These are phyloP conservation scores for Mucor indicus DNA, from an alignment of 371 early-diverging fungal genomes.

Conservation along the genomic window DNA sequence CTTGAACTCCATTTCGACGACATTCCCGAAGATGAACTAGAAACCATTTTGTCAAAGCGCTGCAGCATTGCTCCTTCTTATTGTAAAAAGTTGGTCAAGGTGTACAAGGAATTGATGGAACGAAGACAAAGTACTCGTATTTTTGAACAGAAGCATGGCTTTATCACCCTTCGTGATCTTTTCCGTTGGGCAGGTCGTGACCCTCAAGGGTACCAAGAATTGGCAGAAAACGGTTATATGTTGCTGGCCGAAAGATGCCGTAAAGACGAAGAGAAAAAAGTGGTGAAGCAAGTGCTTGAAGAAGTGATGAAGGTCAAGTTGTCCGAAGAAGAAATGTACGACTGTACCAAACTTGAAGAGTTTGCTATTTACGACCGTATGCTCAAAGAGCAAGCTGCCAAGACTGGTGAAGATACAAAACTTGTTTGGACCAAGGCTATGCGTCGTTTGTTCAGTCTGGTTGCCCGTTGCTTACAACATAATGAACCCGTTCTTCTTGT, in stretches of 20 bases:
- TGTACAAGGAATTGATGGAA: constrained; percentile 84
- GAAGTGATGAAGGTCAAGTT: constrained; percentile 74
- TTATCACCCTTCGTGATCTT: constrained; percentile 97
- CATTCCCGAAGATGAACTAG: constrained; percentile 89
- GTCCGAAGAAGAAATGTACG: constrained; percentile 65
- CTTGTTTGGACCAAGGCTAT: constrained; percentile 96
- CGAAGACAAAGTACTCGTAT: constrained; percentile 80
- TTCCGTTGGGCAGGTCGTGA: constrained; percentile 98
- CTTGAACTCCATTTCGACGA: constrained; percentile 96
- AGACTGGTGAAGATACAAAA: constrained; percentile 35
- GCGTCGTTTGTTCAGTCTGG: constrained; percentile 88
- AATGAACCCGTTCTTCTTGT: constrained; percentile 97
- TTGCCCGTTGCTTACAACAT: constrained; percentile 77
- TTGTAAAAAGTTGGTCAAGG: constrained; percentile 83
- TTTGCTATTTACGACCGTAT: constrained; percentile 45
- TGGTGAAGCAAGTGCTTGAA: constrained; percentile 86
- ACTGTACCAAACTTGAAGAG: constrained; percentile 55
- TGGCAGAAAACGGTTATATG: constrained; percentile 95
- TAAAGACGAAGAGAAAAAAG: constrained; percentile 75
- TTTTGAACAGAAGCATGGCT: constrained; percentile 91
- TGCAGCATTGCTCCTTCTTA: constrained; percentile 91
- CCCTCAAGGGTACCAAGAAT: constrained; percentile 71
- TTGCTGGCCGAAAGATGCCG: constrained; percentile 93
- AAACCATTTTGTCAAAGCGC: constrained; percentile 80
- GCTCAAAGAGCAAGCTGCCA: constrained; percentile 18